Evolutionary conservation across 2,329 filamentous ascomycete genomes (phyloP).

Genomic region (Orbilia oligospora): DNA sequence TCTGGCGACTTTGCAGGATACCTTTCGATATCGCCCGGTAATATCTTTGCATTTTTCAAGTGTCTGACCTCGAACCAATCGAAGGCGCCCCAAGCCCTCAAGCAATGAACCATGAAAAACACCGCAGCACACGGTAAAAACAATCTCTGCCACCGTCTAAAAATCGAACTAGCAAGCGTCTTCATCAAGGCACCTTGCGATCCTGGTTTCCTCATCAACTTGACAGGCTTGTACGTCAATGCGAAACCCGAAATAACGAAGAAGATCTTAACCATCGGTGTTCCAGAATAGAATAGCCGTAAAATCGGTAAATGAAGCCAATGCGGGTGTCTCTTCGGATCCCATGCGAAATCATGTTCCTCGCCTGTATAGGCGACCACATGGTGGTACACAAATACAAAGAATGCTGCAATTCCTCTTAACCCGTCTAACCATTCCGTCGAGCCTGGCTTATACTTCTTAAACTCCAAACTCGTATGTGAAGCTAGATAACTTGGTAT

Average conservation of each 20-base stretch:
- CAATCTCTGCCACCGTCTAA: conserved; percentile 70
- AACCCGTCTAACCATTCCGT: conserved; percentile 57
- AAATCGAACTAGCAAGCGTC: conserved; percentile 69
- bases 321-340: conserved; percentile 61
- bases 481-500: conserved; percentile 45
- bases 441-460: conserved; percentile 58
- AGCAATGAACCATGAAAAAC: conserved; percentile 66
- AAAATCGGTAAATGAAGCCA: conserved; percentile 59
- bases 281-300: conserved; percentile 54
- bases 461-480: conserved; percentile 59
- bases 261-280: conserved; percentile 63
- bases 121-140: conserved; percentile 69
- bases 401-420: conserved; percentile 44
- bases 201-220: conserved; percentile 43
- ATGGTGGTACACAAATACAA: conserved; percentile 63
- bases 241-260: conserved; percentile 62
- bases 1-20: conserved; percentile 43
- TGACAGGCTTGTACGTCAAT: conserved; percentile 57
- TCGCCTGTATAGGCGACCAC: conserved; percentile 38
- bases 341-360: conserved; percentile 65
- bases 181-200: conserved; percentile 55
- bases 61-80: conserved; percentile 51
- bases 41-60: conserved; percentile 14
- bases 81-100: conserved; percentile 40
- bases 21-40: conserved; percentile 42